Evolutionary conservation across 441 rosid genomes (phyloP), one percentile per base, ranked within the genome.

Genomic region (Gossypium davidsonii): DNA sequence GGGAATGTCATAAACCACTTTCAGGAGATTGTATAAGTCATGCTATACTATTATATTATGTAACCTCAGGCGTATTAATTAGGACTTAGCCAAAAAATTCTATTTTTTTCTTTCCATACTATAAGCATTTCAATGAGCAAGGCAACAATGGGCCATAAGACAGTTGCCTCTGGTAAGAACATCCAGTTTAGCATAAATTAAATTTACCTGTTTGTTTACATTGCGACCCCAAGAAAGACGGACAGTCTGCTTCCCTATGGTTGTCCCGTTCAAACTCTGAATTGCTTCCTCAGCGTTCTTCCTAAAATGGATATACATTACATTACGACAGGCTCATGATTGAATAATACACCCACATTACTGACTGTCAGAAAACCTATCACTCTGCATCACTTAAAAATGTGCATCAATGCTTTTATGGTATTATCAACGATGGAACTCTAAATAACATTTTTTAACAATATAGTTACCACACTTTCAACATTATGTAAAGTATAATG

Each of bases 161-260:
- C 37, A 23, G 12, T 7, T 20, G 52, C 69, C 31, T 1, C 34
- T 20, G 12, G 12, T 3, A 66, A 25, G 25, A 20, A 57, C 15
- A 44, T 61, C 57, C 12, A 15, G 25, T 28, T 72, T 4, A 15
- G 61, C 25, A 21, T 34, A 49, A 51, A 9, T 39, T 82, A 49
- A 34, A n/a, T 39, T 82, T 83, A 92, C 98, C 89, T 89, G 98
- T 79, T 84, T 94, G 87, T 86, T 84, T 4, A 93, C 90, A 76
- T 76, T 92, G 55, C 97, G 92, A 67, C 98, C 98, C 98, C 98
- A 92, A 2, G 97, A 91, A 74, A 94, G 94, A 5, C 98, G 94
- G 62, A 94, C 96, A 14, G 90, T 87, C 80, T 92, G 95, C 81
- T 90, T 89, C 71, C 98, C 97, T 7, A 94, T 90, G 46, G 84